Percentiles rank a stretch among this genome's conserved stretches.
Evolutionary conservation across 164 flowering plant genomes (phyloP).

Genomic region (Platanus orientalis): DNA sequence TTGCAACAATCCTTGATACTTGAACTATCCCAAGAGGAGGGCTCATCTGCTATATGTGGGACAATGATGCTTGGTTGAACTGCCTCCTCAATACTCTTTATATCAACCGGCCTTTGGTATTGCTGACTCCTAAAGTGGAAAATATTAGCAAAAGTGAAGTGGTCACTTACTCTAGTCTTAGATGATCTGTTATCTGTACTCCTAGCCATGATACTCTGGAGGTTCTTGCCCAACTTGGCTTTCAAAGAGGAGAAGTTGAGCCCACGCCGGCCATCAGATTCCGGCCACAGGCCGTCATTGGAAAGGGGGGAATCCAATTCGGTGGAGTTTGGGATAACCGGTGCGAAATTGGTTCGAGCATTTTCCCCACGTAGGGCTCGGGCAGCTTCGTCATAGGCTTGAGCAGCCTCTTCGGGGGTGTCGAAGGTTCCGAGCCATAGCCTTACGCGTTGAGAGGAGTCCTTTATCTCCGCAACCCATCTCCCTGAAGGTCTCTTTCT

Average conservation of each 20-base stretch:
- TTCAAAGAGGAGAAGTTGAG: slow-evolving; percentile 56
- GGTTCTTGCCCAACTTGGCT: slow-evolving; percentile 64
- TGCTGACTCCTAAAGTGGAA: slow-evolving; percentile 40
- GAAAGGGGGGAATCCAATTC: slow-evolving; percentile 10
- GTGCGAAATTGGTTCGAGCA: slow-evolving; percentile 62
- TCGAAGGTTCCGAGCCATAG: slow-evolving; percentile 78
- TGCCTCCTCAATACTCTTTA: slow-evolving; percentile 43
- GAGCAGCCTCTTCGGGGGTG: slow-evolving; percentile 71
- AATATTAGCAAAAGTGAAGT: slow-evolving; percentile 69
- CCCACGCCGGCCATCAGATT: slow-evolving; percentile 15
- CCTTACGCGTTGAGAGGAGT: slow-evolving; percentile 60
- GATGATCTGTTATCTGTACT: slow-evolving; percentile 36
- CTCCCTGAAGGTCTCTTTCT: too few species aligned
- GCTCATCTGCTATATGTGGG: slow-evolving; percentile 32
- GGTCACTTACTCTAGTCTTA: slow-evolving; percentile 68
- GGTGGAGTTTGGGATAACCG: slow-evolving; percentile 3
- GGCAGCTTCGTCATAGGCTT: too few species aligned
- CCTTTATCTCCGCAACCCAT: too few species aligned
- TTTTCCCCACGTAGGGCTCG: slow-evolving; percentile 72
- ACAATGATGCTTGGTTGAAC: slow-evolving; percentile 74
- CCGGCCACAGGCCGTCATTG: slow-evolving; percentile 7
- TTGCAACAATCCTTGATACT: slow-evolving; percentile 34
- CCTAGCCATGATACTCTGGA: slow-evolving; percentile 63
- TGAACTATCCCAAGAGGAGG: slow-evolving; percentile 42
- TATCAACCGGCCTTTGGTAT: slow-evolving; percentile 28